These are phyloP conservation scores for Lactarius vividus DNA, from an alignment of 768 basidiomycete genomes.

Conservation along the genomic window DNA sequence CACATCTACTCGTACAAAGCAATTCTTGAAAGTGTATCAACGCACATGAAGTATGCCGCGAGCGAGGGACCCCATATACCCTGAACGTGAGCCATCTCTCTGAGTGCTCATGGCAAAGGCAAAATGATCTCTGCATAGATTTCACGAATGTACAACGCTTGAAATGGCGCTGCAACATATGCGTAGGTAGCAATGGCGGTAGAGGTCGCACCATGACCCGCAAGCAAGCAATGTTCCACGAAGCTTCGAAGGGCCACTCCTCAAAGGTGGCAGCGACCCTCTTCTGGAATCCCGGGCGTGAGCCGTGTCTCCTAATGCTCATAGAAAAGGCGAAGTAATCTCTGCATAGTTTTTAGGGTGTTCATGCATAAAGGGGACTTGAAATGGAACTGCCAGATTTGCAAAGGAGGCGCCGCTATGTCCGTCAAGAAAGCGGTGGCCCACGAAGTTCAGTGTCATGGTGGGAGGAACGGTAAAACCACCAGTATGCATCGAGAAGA, in stretches of 20 bases:
- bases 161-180: constrained; percentile 37
- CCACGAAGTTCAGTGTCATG: constrained; percentile 32
- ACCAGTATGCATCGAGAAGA: constrained; percentile 21
- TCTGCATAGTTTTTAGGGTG: constrained; percentile 28
- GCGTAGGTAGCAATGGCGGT: constrained; percentile 10
- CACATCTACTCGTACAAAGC: not conserved
- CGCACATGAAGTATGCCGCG: constrained; percentile 23
- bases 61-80: constrained; percentile 4
- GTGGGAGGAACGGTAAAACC: constrained; percentile 11
- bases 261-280: constrained; percentile 17
- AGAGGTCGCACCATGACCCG: constrained; percentile 30
- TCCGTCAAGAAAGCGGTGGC: constrained; percentile 33
- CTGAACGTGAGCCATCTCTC: constrained; percentile 2
- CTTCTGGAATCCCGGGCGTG: constrained; percentile 1
- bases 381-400: constrained; percentile 37
- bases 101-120: not conserved
- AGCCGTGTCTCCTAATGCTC: not conserved
- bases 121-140: constrained; percentile 23
- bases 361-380: constrained; percentile 19
- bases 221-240: constrained; percentile 37
- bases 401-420: constrained; percentile 31
- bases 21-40: not conserved
- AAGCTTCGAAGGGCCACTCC: constrained; percentile 30
- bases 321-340: not conserved
- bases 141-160: constrained; percentile 27